Percentiles rank a stretch among this genome's conserved stretches.
These are phyloP conservation scores for Pseudopithomyces maydicus DNA, from an alignment of 2,329 filamentous ascomycete species.

Conservation along the genomic window DNA sequence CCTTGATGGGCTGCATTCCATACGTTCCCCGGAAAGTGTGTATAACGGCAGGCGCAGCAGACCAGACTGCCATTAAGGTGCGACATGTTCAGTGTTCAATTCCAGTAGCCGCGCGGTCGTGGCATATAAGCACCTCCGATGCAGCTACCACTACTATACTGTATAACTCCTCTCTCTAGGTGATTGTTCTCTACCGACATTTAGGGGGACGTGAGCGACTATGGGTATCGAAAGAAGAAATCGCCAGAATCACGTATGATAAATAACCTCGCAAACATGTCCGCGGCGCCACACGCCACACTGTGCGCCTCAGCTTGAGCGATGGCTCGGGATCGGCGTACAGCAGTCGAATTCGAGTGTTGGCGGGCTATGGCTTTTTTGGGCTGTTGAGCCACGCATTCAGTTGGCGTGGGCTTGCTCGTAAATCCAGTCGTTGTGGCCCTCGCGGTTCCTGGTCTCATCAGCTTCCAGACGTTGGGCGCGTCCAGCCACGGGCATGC, in stretches of 20 bases:
- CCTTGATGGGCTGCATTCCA: neutral
- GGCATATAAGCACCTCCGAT: neutral
- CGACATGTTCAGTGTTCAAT: neutral
- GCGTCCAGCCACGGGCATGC: slow-evolving; percentile 16
- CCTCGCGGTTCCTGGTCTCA: slow-evolving; percentile 71
- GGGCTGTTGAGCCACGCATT: neutral
- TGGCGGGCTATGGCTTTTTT: neutral
- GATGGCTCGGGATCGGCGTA: neutral
- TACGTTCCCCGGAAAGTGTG: neutral
- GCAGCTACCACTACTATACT: neutral
- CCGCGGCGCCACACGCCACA: neutral
- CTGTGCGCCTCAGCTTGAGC: neutral
- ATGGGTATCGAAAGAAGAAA: slow-evolving; percentile 2
- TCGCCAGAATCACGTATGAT: neutral
- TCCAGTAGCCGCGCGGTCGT: neutral
- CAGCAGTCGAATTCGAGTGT: neutral
- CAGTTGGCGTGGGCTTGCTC: slow-evolving; percentile 69
- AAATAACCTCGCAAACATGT: neutral
- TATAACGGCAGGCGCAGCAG: neutral
- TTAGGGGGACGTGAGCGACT: neutral
- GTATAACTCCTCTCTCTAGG: neutral
- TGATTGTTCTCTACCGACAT: neutral
- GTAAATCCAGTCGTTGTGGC: slow-evolving; percentile 96
- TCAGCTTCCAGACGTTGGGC: slow-evolving; percentile 17
- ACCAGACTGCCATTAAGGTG: neutral